Evolutionary conservation across 495 filamentous ascomycete species (phyloP), one percentile per base, ranked within the genome.

Genomic region (Talaromyces proteolyticus): DNA sequence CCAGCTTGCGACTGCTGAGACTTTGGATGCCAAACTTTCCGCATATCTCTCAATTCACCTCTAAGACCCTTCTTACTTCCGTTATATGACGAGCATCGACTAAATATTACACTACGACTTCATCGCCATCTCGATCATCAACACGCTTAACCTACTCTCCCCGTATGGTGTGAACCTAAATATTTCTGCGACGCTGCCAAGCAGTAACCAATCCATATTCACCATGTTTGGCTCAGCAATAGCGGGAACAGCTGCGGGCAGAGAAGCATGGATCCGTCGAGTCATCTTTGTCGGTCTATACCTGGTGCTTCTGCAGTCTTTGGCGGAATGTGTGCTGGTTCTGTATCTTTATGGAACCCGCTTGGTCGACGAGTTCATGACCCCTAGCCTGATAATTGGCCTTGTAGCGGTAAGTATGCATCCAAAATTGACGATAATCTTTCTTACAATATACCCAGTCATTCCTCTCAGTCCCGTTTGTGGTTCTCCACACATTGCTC

Each of bases 251-350:
- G 24, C 42, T 10, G 11, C 12, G 42, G 21, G 39, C 49, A 34
- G 20, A 24, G 29, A 49, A 22, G 20, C 21, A 1, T 73, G 70
- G 69, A 69, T 65, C 0, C 68, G 66, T 45, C 56, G 68, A 12
- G 63, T 64, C 34, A 72, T 74, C n/a, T 72, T 74, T 34, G 44
- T 67, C 46, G 58, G 65, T 29, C 60, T 74, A 12, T 70, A 73
- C 43, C 53, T 59, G n/a, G 42, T 73, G 25, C 62, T 73, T 24
- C 51, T 74, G 2, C 57, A 68, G 51, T 73, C 68, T 1, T 49
- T 72, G 6, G 58, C 68, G 10, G 54, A 72, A 61, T 61, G 62
- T 49, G 68, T 65, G 0, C 43, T 73, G 1, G 66, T 69, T 5
- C 56, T 73, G 3, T 72, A 66, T 42, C 62, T 73, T 2, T 74